Evolutionary conservation across 2,329 filamentous ascomycete genomes (phyloP).

Genomic region (Cordyceps cateniannulata): DNA sequence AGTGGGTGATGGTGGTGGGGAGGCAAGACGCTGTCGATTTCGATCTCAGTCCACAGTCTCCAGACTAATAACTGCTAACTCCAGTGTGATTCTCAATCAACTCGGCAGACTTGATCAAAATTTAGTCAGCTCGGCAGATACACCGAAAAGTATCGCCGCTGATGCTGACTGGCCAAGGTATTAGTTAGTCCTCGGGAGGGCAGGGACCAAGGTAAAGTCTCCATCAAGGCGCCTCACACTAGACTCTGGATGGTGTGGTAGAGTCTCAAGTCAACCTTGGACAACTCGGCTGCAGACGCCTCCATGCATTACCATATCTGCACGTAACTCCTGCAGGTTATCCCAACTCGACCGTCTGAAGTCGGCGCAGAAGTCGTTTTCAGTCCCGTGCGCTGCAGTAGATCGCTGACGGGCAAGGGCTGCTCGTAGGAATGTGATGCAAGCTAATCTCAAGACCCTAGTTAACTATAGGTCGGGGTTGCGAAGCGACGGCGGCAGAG

Average conservation of each 20-base stretch:
- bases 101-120: neutral
- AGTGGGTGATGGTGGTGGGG: neutral
- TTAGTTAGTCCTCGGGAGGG: too few species aligned
- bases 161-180: neutral
- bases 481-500: neutral
- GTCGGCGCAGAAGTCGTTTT: neutral
- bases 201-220: too few species aligned
- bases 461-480: neutral
- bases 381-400: neutral
- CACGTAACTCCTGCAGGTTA: too few species aligned
- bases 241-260: neutral
- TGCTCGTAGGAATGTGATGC: too few species aligned
- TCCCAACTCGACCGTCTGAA: too few species aligned
- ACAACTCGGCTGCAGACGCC: too few species aligned
- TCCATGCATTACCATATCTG: too few species aligned
- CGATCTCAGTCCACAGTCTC: too few species aligned
- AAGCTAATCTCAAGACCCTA: neutral
- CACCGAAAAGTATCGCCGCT: constrained; percentile 1
- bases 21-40: neutral
- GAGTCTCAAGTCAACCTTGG: too few species aligned
- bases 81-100: too few species aligned
- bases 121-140: constrained; percentile 2
- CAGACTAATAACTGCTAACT: too few species aligned
- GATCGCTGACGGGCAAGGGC: neutral
- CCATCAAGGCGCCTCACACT: neutral